Evolutionary conservation across 73 alveolate genomes (phyloP).

Genomic region (Tetrahymena thermophila): DNA sequence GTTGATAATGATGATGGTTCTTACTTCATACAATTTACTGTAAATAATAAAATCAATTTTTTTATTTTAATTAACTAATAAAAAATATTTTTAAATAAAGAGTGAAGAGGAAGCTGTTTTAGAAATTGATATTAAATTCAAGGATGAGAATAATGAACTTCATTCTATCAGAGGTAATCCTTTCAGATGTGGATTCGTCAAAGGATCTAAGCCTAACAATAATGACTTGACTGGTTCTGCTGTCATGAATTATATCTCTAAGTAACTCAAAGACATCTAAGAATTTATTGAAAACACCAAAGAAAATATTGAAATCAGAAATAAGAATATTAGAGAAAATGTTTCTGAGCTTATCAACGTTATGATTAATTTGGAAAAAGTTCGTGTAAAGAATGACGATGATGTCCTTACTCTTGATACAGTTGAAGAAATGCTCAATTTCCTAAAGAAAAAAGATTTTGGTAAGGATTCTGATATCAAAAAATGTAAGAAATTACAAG

Average conservation of each 20-base stretch:
- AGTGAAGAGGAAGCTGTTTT: conserved; percentile 62
- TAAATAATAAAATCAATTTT: background rate
- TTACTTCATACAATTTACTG: conserved; percentile 55
- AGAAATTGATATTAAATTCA: conserved; percentile 68
- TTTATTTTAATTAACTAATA: background rate
- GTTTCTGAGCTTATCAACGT: conserved; percentile 70
- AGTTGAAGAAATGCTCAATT: conserved; percentile 66
- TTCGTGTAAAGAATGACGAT: conserved; percentile 60
- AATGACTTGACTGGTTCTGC: conserved; percentile 90
- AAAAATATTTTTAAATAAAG: background rate
- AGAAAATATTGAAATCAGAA: conserved; percentile 69
- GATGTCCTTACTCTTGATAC: conserved; percentile 70
- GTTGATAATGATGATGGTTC: conserved; percentile 80
- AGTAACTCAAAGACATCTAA: conserved; percentile 62
- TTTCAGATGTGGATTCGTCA: conserved; percentile 74
- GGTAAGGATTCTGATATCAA: conserved; percentile 72
- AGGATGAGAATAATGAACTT: conserved; percentile 75
- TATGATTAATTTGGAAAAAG: conserved; percentile 68
- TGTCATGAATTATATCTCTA: conserved; percentile 73
- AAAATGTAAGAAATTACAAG: conserved; percentile 65
- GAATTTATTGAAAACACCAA: conserved; percentile 56
- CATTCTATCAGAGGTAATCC: conserved; percentile 95
- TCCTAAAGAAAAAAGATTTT: conserved; percentile 63
- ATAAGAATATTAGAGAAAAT: conserved; percentile 71
- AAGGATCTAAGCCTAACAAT: conserved; percentile 65